Percentiles rank a stretch among this genome's conserved stretches.
Conservation (phyloP, 31 red algal species). For the Asparagopsis taxiformis region DNA sequence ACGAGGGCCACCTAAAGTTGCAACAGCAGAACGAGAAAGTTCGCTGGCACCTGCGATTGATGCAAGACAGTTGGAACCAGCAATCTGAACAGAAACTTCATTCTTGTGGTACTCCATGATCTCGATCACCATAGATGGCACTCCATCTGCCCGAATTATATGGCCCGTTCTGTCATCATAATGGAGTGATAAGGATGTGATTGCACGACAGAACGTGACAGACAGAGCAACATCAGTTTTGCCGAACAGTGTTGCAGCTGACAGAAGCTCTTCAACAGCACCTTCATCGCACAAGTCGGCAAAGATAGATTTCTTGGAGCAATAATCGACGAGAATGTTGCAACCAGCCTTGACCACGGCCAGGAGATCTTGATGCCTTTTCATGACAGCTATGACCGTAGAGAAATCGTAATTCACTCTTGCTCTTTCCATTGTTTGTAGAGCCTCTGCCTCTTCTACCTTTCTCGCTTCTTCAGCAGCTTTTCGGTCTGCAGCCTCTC, state of each 20-base stretch:
- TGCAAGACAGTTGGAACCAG: constrained; percentile 40
- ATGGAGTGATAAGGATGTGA: constrained; percentile 37
- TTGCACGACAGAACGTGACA: constrained; percentile 42
- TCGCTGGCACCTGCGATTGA: constrained; percentile 59
- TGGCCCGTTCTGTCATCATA: constrained; percentile 66
- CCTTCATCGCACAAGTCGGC: constrained; percentile 65
- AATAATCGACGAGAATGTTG: constrained; percentile 18
- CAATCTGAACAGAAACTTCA: constrained; percentile 43
- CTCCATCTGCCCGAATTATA: constrained; percentile 47
- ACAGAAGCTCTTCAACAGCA: constrained; percentile 63
- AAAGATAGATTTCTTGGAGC: constrained; percentile 27
- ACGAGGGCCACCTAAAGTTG: constrained; percentile 58
- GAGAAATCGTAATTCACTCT: constrained; percentile 16
- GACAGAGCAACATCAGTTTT: constrained; percentile 31
- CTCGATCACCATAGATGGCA: constrained; percentile 55
- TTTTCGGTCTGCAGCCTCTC: constrained; percentile 47
- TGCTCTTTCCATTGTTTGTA: constrained; percentile 29
- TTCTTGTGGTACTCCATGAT: constrained; percentile 32
- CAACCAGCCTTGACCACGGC: constrained; percentile 27
- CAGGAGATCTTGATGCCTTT: constrained; percentile 18
- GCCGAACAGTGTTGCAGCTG: constrained; percentile 37
- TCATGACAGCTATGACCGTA: constrained; percentile 26
- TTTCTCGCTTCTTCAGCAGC: constrained; percentile 42
- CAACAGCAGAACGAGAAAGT: constrained; percentile 69
- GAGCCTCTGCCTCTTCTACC: constrained; percentile 20